phyloP scores from a whole-genome alignment of 1,139 yeast genomes.

The Sugiyamaella sp. region DNA sequence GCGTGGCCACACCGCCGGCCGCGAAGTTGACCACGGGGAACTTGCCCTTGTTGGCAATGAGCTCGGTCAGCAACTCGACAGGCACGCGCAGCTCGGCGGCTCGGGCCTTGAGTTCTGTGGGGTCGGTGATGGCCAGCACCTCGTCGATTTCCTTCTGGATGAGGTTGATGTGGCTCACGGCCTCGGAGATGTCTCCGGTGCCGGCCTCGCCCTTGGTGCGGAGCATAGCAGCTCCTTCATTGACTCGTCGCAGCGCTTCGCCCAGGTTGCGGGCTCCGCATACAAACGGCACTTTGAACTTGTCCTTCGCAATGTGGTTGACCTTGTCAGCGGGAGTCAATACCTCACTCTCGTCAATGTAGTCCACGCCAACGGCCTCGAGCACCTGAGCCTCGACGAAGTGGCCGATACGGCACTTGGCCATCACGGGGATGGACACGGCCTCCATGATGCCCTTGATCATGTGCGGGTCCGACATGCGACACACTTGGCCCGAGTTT shows the following conservation, averaged over 20 bases:
- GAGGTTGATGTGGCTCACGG: slow-evolving; percentile 73
- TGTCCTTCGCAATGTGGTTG: slow-evolving; percentile 63
- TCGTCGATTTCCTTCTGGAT: slow-evolving; percentile 60
- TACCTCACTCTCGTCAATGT: slow-evolving; percentile 82
- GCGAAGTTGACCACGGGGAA: slow-evolving; percentile 88
- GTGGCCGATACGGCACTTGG: slow-evolving; percentile 86
- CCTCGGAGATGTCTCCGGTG: slow-evolving; percentile 85
- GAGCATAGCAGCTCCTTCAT: slow-evolving; percentile 88
- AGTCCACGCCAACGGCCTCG: slow-evolving; percentile 73
- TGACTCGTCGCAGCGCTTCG: slow-evolving; percentile 78
- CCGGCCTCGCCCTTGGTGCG: slow-evolving; percentile 92
- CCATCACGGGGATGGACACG: slow-evolving; percentile 65
- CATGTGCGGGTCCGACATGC: slow-evolving; percentile 88
- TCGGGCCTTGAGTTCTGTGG: slow-evolving; percentile 50
- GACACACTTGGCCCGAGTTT: slow-evolving; percentile 78
- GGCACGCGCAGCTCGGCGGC: slow-evolving; percentile 70
- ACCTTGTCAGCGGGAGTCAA: slow-evolving; percentile 78
- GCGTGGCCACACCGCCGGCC: slow-evolving; percentile 91
- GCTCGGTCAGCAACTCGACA: slow-evolving; percentile 52
- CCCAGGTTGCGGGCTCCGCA: slow-evolving; percentile 87
- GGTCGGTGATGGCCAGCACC: slow-evolving; percentile 48
- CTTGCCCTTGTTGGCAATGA: slow-evolving; percentile 57
- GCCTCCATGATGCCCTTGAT: slow-evolving; percentile 74
- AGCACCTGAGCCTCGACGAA: slow-evolving; percentile 81
- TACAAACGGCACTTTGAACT: slow-evolving; percentile 76